Evolutionary conservation across 345 rosid genomes (phyloP).

Genomic region (Isatis tinctoria): DNA sequence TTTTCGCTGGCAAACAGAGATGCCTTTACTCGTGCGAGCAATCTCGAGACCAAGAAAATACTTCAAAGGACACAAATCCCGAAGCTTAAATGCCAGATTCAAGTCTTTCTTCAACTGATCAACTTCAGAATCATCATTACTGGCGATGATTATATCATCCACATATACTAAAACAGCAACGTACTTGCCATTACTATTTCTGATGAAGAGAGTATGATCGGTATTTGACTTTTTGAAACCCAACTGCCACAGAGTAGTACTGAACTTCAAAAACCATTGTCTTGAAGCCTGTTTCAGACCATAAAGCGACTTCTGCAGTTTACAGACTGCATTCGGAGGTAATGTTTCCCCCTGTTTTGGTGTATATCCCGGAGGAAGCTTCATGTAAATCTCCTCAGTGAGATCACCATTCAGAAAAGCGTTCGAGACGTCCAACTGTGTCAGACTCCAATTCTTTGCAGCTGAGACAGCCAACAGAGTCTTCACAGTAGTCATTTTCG

Average conservation of each 20-base stretch:
- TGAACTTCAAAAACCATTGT: background rate
- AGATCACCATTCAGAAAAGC: background rate
- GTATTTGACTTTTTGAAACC: background rate
- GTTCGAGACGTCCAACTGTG: background rate
- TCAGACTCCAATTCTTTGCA: background rate
- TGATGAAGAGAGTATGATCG: background rate
- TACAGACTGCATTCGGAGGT: background rate
- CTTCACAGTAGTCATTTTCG: background rate
- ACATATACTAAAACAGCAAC: background rate
- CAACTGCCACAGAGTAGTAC: background rate
- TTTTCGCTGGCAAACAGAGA: background rate
- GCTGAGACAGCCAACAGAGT: background rate
- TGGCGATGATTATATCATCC: background rate
- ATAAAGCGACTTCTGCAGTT: background rate
- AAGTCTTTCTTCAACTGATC: background rate
- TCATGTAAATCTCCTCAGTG: background rate
- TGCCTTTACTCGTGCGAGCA: background rate
- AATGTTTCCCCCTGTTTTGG: background rate
- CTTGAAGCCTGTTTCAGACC: background rate
- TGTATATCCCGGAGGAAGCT: background rate
- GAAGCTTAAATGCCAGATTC: rapidly evolving
- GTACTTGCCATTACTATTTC: background rate
- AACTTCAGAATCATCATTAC: background rate
- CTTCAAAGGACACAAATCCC: background rate
- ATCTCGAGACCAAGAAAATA: background rate